A percentile compares a stretch with the other conserved stretches of the same genome.
These are phyloP conservation scores for grape (Vitis vinifera) DNA, from an alignment of 164 flowering plant genomes.

Conservation along the genomic window DNA sequence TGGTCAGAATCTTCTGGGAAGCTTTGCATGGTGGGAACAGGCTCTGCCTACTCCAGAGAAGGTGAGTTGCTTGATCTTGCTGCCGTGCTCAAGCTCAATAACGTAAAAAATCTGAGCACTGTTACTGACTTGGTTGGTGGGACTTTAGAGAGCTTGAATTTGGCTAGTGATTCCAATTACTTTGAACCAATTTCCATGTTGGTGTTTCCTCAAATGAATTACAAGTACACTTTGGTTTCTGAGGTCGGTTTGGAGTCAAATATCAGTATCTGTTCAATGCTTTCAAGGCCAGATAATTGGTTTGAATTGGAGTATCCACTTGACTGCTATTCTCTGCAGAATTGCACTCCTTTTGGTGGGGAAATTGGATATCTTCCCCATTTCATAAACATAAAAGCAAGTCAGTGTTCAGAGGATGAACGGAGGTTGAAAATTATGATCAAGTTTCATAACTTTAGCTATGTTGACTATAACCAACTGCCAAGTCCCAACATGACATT, in stretches of 20 bases:
- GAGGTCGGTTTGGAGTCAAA: conserved; percentile 9
- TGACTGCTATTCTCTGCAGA: conserved; percentile 24
- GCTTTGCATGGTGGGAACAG: conserved; percentile 54
- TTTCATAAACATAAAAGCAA: conserved; percentile 24
- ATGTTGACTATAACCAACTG: conserved; percentile 8
- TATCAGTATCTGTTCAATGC: conserved; percentile 15
- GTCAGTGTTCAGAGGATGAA: conserved; percentile 26
- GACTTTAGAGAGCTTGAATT: conserved; percentile 35
- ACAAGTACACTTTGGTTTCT: conserved; percentile 31
- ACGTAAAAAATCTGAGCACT: conserved; percentile 26
- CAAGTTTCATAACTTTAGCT: conserved; percentile 15
- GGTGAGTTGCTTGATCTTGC: conserved; percentile 33
- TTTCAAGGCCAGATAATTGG: neutral
- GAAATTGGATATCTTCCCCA: conserved; percentile 28
- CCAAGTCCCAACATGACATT: conserved; percentile 28
- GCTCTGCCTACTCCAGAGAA: conserved; percentile 15
- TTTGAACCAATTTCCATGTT: conserved; percentile 40
- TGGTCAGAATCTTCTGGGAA: conserved; percentile 37
- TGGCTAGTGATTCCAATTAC: conserved; percentile 11
- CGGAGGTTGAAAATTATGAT: conserved; percentile 21
- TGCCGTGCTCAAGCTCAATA: conserved; percentile 45
- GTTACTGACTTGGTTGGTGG: conserved; percentile 44
- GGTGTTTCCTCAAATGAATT: conserved; percentile 22
- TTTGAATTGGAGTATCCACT: conserved; percentile 34
- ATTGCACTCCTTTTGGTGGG: conserved; percentile 33